Conservation (phyloP, 352 stramenopile genomes). For the Phytophthora hibernalis region DNA sequence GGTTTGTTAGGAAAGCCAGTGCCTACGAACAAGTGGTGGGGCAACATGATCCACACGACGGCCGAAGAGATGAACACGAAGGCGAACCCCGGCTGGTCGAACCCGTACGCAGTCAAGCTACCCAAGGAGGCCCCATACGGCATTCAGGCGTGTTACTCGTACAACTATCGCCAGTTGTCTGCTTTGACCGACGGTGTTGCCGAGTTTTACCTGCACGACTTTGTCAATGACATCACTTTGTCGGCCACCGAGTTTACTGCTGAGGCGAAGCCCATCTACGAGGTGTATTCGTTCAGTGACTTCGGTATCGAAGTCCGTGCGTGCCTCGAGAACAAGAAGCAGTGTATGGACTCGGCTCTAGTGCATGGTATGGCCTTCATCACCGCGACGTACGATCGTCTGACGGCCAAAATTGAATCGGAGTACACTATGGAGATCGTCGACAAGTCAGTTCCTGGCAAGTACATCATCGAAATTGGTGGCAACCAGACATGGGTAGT, state of each 20-base stretch:
- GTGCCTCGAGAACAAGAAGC: constrained; percentile 31
- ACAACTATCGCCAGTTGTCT: constrained; percentile 58
- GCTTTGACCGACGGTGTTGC: constrained; percentile 47
- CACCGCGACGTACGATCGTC: constrained; percentile 54
- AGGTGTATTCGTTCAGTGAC: constrained; percentile 68
- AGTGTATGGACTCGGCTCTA: constrained; percentile 59
- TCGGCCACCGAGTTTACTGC: constrained; percentile 60
- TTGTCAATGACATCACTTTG: constrained; percentile 70
- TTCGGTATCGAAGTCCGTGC: constrained; percentile 58
- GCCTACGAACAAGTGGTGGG: constrained; percentile 85
- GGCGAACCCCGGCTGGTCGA: constrained; percentile 62
- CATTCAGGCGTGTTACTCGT: constrained; percentile 65
- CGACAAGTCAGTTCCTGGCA: constrained; percentile 42
- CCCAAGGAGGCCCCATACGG: constrained; percentile 52
- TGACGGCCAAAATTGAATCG: constrained; percentile 55
- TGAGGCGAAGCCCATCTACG: constrained; percentile 49
- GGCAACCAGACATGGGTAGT: constrained; percentile 78
- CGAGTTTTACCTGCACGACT: constrained; percentile 65
- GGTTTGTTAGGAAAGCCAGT: constrained; percentile 51
- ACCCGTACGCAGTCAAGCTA: constrained; percentile 72
- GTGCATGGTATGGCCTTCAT: constrained; percentile 77
- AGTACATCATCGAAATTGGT: constrained; percentile 58
- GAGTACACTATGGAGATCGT: constrained; percentile 54
- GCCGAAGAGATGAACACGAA: constrained; percentile 45
- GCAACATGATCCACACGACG: constrained; percentile 70